Base-by-base conservation (phyloP, 495 filamentous ascomycete genomes). In the Penicillium paradoxum region DNA sequence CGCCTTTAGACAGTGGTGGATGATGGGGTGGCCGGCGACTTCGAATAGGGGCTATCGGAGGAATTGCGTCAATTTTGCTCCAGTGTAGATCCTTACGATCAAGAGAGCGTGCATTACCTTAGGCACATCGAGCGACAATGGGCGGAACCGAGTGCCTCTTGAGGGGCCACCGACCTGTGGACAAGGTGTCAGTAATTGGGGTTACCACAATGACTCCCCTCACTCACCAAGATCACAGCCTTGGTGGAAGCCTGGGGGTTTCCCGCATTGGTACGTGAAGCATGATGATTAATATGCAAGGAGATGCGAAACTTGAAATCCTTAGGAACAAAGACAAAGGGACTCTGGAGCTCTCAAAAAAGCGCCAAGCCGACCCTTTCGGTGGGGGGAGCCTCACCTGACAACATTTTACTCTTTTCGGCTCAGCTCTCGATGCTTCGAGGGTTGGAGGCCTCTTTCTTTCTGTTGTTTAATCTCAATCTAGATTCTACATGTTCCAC, bases 11-110 rank as follows among this genome's bases (percentile, higher is more conserved):
- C 89, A 95, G 77, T 99, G 93, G 81, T 90, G 89, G 75, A 99
- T 88, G 74, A 99, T 97, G 54, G 93, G 90, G 73, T 98, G 93
- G 57, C 91, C 93, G 63, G 93, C 93, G 63, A 99, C 90, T 70
- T 96, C 91, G 76, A 99, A 99, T 58, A 99, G 88, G 55, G 93
- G 93, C 95, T 98, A 68, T 41, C 43, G 19, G 38, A 54, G 19
- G 36, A 54, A 55, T 62, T 53, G 56, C 51, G 63, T 63, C 36
- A 64, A 56, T 45, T 17, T 29, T 37, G 4, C 5, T 37, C 34
- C 29, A 19, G 8, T 6, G 36, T 29, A 13, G 43, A 21, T n/a
- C n/a, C 10, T 6, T 22, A 59, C 53, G 29, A 48, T 22, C 13
- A 33, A 19, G 34, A 49, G 14, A 29, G 3, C 15, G 11, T 36